Base-by-base conservation (phyloP, 2,329 filamentous ascomycete species). In the Cryphonectria parasitica region DNA sequence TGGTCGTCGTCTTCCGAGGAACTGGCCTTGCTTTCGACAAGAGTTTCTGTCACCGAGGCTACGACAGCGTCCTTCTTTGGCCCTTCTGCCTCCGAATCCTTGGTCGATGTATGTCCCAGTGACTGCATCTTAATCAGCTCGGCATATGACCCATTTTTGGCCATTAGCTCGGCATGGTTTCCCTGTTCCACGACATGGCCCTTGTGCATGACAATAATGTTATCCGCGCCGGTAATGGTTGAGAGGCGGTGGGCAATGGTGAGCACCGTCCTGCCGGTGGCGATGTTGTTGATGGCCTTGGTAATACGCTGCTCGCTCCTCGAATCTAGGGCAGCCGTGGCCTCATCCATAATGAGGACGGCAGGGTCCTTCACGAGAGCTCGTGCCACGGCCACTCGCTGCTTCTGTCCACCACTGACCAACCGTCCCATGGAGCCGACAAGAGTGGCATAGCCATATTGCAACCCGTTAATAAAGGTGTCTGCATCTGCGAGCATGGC, bases 301-400 rank as follows among this genome's bases (percentile, higher is more conserved):
- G 88, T 85, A 60, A 90, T 89, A 5, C 83, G 81, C 61, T 81
- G 81, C 75, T 90, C 89, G 63, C 84, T 88, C 2, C 83, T 82
- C 19, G 87, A 88, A 75, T 91, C 89, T 0, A 91, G 81, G 1
- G 88, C 84, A 0, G 87, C 84, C 1, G 89, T 91, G 2, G 88
- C 88, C 75, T 91, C 89, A 61, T 91, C 89, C 2, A 90, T 80
- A 15, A 91, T 82, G 3, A 90, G 80, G 11, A 91, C 85, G 65
- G 82, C 82, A 2, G 88, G 88, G 62, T 90, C 82, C 3, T 85
- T 82, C 41, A 90, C 84, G 19, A 91, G 78, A 25, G 86, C 86
- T 36, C 88, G 81, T 1, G 89, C 88, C 7, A 90, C 81, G 10
- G 87, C 87, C 67, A 91, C 82, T 6, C 88, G 82, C 75, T 91